Conservation (phyloP, 2,329 filamentous ascomycete genomes). For the Monosporascus cannonballus region DNA sequence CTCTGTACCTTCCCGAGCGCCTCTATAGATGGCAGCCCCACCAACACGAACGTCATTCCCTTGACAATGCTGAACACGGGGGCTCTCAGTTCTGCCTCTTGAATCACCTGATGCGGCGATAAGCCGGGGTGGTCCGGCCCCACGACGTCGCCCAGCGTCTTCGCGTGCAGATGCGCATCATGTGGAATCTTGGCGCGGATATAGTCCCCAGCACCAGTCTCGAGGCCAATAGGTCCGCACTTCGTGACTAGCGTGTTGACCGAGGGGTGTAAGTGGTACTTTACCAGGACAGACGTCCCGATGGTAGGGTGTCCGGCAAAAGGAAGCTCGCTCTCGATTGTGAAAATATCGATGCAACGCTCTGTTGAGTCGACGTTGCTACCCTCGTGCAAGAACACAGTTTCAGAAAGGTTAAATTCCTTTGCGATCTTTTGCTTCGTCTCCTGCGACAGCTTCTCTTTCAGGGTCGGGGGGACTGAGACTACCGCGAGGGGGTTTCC, state of each 20-base stretch:
- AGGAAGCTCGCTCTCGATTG: conserved; percentile 46
- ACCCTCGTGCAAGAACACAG: conserved; percentile 52
- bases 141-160: conserved; percentile 29
- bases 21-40: conserved; percentile 54
- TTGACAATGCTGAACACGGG: conserved; percentile 60
- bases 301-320: conserved; percentile 61
- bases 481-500: conserved; percentile 60
- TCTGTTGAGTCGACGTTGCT: conserved; percentile 22
- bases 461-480: conserved; percentile 36
- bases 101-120: conserved; percentile 15
- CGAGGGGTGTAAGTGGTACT: conserved; percentile 25
- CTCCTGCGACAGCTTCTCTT: conserved; percentile 37
- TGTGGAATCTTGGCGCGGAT: conserved; percentile 62
- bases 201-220: conserved; percentile 11
- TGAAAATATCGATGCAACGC: conserved; percentile 54
- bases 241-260: conserved; percentile 46
- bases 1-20: conserved; percentile 41
- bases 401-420: conserved; percentile 61
- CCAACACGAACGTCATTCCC: conserved; percentile 68
- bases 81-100: conserved; percentile 26
- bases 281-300: conserved; percentile 46
- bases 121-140: conserved; percentile 15
- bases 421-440: conserved; percentile 53
- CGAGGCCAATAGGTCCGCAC: conserved; percentile 43
- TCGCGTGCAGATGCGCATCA: conserved; percentile 54